Evolutionary conservation across 2,329 filamentous ascomycete species (phyloP), one percentile per base, ranked within the genome.

Genomic region (Zymoseptoria ardabiliae): DNA sequence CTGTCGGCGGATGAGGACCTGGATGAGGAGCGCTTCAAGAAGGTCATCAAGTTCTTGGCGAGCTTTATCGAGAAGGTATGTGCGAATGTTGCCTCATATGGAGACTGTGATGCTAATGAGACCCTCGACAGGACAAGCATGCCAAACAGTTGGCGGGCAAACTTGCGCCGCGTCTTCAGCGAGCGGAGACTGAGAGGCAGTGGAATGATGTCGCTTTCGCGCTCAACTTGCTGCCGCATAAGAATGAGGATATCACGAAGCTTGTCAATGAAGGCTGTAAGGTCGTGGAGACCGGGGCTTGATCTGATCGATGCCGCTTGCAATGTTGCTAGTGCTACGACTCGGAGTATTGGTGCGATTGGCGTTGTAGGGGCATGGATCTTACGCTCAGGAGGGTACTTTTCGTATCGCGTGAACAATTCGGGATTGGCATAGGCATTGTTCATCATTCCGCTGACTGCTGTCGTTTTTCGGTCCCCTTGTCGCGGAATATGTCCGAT

Each of bases 191-290:
- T 53, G 93, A 99, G 77, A 82, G 92, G 64, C 92, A 97, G 73
- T 99, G 94, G 94, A 96, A 93, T 71, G 94, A 99, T 76, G 92
- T 97, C 50, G 90, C 93, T 0, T 99, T 91, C 78, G 92, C 92
- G 2, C 77, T 99, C 61, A 91, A 91, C 2, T 76, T 97, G 61
- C 77, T 99, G 58, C 92, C 91, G 70, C 94, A 99, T 73, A 95
- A 94, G 79, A 93, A 93, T 68, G 90, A 96, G 70, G 90, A 95
- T 52, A 95, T 96, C 59, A 81, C 83, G 60, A 94, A 91, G 78
- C 72, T 87, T 60, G 81, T 95, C 19, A 77, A 82, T 0, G 89
- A 89, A 62, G 90, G 90, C 0, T 94, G 91, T 77, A 80, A 78
- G 67, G 72, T 79, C 59, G 76, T 81, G 7, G 77, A 79, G 64